Base-by-base conservation (phyloP, 192 early-diverging fungal genomes). In the Umbelopsis ramanniana region DNA sequence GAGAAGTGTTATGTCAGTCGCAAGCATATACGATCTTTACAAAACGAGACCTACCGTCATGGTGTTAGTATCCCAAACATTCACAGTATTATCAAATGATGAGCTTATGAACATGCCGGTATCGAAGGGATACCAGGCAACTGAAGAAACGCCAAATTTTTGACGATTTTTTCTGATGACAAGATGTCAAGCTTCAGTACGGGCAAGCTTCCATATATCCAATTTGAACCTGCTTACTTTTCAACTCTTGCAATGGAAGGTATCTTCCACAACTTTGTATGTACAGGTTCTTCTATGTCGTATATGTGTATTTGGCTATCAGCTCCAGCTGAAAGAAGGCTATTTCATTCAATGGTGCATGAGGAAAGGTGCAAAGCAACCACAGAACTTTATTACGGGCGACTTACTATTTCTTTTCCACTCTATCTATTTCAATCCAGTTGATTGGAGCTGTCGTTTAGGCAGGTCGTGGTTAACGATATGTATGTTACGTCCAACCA, bases 91-190 rank as follows among this genome's bases (percentile, higher is more conserved):
- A 76, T 97, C 96, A 69, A 90, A 90, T 0, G 93, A 94, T 0
- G 88, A 87, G 2, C 89, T 91, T 0, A 90, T 88, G 77, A 96
- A 96, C 83, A 96, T 85, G 43, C 94, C 95, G 17, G 87, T 90
- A 78, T 96, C 94, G 50, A 88, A 83, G 4, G 93, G 90, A 73
- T 92, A 96, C 96, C 96, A 97, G 4, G 82, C 77, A 0, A 94
- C 83, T 47, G 82, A 82, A 6, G 94, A 89, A 4, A 97, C 82
- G 7, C 85, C 83, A 67, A 86, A 90, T 37, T 80, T 72, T 80
- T 97, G 94, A 4, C 88, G 83, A 55, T 78, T 40, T 8, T 33
- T 40, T 66, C 78, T 87, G 21, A 63, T 46, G 6, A 29, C 8
- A 53, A 12, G 19, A 33, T 26, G 22, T 21, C 21, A 7, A 50